These are phyloP conservation scores for Wickerhamiella domercqiae DNA, from an alignment of 805 yeast species.

Conservation along the genomic window DNA sequence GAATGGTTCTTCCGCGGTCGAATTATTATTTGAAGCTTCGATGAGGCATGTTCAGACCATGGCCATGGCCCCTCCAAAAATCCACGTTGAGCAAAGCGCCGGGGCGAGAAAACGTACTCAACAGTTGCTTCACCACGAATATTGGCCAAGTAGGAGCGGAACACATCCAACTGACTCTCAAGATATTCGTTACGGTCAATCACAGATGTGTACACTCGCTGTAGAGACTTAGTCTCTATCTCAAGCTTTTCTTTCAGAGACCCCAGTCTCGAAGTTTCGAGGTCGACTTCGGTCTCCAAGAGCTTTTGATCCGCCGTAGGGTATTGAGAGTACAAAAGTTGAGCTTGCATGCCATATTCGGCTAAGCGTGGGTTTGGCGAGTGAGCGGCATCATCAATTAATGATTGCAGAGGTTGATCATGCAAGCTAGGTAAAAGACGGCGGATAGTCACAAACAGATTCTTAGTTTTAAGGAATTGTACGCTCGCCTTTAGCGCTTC, in stretches of 20 bases:
- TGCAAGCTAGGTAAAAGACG: slow-evolving; percentile 22
- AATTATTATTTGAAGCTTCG: slow-evolving; percentile 14
- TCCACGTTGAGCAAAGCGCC: slow-evolving; percentile 3
- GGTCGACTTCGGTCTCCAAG: slow-evolving; percentile 22
- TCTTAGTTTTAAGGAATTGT: slow-evolving; percentile 24
- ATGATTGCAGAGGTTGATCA: slow-evolving; percentile 13
- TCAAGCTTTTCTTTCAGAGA: slow-evolving; percentile 21
- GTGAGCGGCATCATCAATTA: slow-evolving; percentile 23
- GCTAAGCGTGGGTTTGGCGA: slow-evolving; percentile 19
- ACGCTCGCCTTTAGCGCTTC: slow-evolving; percentile 19
- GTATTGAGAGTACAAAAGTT: slow-evolving; percentile 14
- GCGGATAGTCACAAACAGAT: slow-evolving; percentile 23
- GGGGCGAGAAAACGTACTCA: background rate
- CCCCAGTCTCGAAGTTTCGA: slow-evolving; percentile 24
- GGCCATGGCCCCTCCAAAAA: slow-evolving; percentile 18
- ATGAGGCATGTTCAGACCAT: slow-evolving; percentile 18
- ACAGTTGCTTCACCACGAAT: slow-evolving; percentile 19
- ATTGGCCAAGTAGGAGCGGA: slow-evolving; percentile 24
- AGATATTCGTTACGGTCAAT: slow-evolving; percentile 26
- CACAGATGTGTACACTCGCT: slow-evolving; percentile 21
- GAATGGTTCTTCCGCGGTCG: slow-evolving; percentile 20
- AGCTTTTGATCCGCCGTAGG: slow-evolving; percentile 8
- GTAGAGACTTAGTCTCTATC: slow-evolving; percentile 21
- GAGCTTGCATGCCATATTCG: slow-evolving; percentile 23
- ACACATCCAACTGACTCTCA: slow-evolving; percentile 24